Conservation (phyloP, 495 filamentous ascomycete species). For the Cladorrhinum samala region DNA sequence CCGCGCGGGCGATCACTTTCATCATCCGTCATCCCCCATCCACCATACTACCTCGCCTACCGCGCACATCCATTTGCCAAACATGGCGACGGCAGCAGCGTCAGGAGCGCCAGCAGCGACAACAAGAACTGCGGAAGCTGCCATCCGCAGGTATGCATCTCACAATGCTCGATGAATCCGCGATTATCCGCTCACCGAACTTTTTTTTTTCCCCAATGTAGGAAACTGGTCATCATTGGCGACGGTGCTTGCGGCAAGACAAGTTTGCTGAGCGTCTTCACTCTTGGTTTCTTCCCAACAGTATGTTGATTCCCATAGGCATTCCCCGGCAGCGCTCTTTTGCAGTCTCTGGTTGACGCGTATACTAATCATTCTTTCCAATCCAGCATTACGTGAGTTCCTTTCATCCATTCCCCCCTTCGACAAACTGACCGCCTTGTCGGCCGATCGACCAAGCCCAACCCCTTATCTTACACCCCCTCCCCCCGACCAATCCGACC, state of each 20-base stretch:
- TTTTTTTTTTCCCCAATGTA: slow-evolving; percentile 32
- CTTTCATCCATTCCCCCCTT: neutral
- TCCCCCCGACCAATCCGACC: neutral
- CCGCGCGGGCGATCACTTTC: slow-evolving; percentile 11
- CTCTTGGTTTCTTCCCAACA: slow-evolving; percentile 94
- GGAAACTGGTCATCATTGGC: slow-evolving; percentile 98
- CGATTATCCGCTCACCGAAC: no score
- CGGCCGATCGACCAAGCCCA: neutral
- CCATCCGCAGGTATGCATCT: neutral
- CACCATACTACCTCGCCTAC: neutral
- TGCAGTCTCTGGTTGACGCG: no score
- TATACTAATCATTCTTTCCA: slow-evolving; percentile 13
- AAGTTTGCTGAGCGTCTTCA: slow-evolving; percentile 95
- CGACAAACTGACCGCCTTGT: neutral
- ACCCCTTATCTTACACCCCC: neutral
- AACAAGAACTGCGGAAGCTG: slow-evolving; percentile 24
- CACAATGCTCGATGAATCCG: neutral
- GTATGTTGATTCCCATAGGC: no score
- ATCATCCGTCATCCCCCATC: slow-evolving; percentile 2
- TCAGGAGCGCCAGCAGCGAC: slow-evolving; percentile 27
- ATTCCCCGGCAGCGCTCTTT: neutral
- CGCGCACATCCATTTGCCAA: no score
- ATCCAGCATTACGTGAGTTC: slow-evolving; percentile 65
- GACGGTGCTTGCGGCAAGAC: slow-evolving; percentile 99
- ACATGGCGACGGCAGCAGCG: slow-evolving; percentile 20